These are phyloP conservation scores for Acacia crassicarpa DNA, from an alignment of 306 rosid species.

Conservation along the genomic window DNA sequence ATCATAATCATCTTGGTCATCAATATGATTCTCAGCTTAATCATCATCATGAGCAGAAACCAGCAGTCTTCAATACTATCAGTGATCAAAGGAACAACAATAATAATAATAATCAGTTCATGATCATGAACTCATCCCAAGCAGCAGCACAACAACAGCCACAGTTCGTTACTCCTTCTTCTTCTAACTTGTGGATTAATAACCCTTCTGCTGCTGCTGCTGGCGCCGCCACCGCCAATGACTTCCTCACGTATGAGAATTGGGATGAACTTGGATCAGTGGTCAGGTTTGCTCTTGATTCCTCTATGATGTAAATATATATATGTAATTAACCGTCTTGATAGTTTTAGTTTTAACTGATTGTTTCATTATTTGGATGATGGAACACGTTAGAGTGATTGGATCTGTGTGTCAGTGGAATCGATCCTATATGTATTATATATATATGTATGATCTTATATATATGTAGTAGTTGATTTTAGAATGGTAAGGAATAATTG, in stretches of 20 bases:
- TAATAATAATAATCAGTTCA: not conserved
- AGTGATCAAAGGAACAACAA: not conserved
- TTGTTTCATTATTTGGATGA: not conserved
- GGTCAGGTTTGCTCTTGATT: not conserved
- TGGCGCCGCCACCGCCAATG: not conserved
- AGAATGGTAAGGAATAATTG: not conserved
- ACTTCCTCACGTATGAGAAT: not conserved
- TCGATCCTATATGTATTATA: not conserved
- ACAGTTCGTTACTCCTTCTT: not conserved
- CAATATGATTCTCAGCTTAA: not conserved
- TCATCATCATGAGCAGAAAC: not conserved
- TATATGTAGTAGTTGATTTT: not conserved
- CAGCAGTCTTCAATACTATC: not conserved
- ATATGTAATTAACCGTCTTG: not conserved
- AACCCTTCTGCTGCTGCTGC: not conserved
- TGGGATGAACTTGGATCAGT: conserved; percentile 21
- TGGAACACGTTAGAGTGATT: not conserved
- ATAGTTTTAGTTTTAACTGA: not conserved
- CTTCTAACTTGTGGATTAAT: not conserved
- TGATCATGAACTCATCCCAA: not conserved
- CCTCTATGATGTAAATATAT: not conserved
- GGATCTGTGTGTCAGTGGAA: not conserved
- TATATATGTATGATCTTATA: not conserved
- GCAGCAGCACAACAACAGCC: not conserved
- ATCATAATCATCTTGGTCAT: not conserved